These are phyloP conservation scores for Moelleriella libera DNA, from an alignment of 2,329 filamentous ascomycete species.

Conservation along the genomic window DNA sequence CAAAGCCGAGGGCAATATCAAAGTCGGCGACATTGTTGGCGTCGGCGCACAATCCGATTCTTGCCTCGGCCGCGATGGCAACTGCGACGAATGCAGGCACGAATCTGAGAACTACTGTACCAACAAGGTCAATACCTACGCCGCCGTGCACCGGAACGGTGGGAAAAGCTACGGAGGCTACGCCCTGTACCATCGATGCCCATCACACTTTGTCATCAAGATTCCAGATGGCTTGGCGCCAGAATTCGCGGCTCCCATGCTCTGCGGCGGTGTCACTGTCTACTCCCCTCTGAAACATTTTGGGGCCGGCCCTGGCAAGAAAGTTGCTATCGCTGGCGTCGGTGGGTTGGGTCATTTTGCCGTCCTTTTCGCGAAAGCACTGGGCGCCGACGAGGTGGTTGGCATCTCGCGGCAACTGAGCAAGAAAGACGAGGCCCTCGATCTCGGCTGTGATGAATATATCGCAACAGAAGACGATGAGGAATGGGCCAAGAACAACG, in stretches of 20 bases:
- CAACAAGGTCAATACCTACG: constrained; percentile 37
- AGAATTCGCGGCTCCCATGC: constrained; percentile 43
- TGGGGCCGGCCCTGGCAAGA: constrained; percentile 51
- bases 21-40: constrained; percentile 48
- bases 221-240: constrained; percentile 27
- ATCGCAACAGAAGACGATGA: constrained; percentile 29
- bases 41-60: constrained; percentile 45
- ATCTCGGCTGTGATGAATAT: constrained; percentile 41
- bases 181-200: constrained; percentile 18
- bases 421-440: constrained; percentile 40
- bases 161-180: constrained; percentile 34
- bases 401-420: constrained; percentile 38
- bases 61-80: constrained; percentile 29
- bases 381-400: constrained; percentile 47
- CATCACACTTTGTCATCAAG: constrained; percentile 32
- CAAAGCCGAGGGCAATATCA: constrained; percentile 29
- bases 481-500: constrained; percentile 39
- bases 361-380: constrained; percentile 51
- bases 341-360: constrained; percentile 59
- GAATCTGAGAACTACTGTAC: constrained; percentile 28
- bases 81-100: constrained; percentile 25
- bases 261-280: constrained; percentile 58
- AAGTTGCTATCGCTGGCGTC: constrained; percentile 51
- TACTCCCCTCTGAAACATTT: constrained; percentile 49
- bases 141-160: constrained; percentile 15